A percentile compares a stretch with the other conserved stretches of the same genome.
These are phyloP conservation scores for Ophiobolus disseminans DNA, from an alignment of 2,329 filamentous ascomycete species.

Conservation along the genomic window DNA sequence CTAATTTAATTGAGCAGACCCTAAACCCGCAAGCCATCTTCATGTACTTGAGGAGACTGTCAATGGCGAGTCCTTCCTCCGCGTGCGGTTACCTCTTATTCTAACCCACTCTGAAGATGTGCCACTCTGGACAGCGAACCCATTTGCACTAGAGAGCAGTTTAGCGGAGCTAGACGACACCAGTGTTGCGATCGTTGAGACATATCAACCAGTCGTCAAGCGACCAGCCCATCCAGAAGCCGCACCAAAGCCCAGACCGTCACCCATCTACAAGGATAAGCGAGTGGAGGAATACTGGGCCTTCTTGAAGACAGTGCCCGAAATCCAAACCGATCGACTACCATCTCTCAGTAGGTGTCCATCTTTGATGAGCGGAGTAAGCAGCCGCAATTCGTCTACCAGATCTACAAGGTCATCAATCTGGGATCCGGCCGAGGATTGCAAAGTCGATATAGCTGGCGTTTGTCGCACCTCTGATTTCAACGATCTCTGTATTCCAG, in stretches of 20 bases:
- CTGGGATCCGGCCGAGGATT: constrained; percentile 63
- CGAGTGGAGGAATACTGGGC: constrained; percentile 6
- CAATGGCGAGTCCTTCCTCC: too few species aligned
- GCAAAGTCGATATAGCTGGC: not conserved
- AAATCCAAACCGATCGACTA: constrained; percentile 5
- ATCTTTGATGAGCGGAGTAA: constrained; percentile 24
- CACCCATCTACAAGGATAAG: constrained; percentile 8
- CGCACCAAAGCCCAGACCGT: constrained; percentile 1
- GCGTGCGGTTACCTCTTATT: too few species aligned
- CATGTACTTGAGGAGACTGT: too few species aligned
- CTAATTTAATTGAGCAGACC: too few species aligned
- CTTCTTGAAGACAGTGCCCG: constrained; percentile 7
- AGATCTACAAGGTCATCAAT: constrained; percentile 25
- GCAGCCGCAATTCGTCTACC: constrained; percentile 32
- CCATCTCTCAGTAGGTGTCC: constrained; percentile 18
- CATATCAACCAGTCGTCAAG: too few species aligned
- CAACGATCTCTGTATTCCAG: constrained; percentile 18
- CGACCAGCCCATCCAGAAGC: not conserved
- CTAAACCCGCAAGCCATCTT: too few species aligned
- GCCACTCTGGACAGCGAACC: not conserved
- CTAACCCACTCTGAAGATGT: not conserved
- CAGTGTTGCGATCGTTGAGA: too few species aligned
- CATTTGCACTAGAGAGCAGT: not conserved
- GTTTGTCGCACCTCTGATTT: not conserved
- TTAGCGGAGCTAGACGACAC: too few species aligned